phyloP scores from a whole-genome alignment of 208 protist species.

The Giardia muris region DNA sequence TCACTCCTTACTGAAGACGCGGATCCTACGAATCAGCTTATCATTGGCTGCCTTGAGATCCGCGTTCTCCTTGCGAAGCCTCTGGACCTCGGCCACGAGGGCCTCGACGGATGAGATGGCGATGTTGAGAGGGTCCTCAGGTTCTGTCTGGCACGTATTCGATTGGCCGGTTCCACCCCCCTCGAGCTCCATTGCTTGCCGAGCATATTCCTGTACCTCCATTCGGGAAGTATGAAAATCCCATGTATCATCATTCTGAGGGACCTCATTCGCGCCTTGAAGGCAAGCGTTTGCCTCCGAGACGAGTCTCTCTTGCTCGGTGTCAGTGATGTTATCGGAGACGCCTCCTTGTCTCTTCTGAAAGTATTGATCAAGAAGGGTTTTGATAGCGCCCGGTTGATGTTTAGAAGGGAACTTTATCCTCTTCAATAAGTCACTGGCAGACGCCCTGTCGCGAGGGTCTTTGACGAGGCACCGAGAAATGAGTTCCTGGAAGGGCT shows the following conservation, averaged over 20 bases:
- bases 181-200: background rate
- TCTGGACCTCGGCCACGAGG: background rate
- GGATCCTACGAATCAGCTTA: background rate
- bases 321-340: background rate
- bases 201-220: background rate
- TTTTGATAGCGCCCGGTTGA: background rate
- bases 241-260: background rate
- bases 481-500: background rate
- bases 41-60: background rate
- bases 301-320: background rate
- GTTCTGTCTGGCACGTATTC: background rate
- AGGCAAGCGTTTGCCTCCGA: background rate
- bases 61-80: background rate
- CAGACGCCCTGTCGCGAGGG: background rate
- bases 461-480: background rate
- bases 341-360: background rate
- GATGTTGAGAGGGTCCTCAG: background rate
- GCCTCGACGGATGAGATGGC: background rate
- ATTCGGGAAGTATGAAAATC: background rate
- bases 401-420: background rate
- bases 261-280: background rate
- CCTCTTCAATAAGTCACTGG: background rate
- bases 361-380: conserved; percentile 12
- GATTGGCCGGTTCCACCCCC: too few species aligned
- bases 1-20: background rate